These are phyloP conservation scores for Coemansia sp. DNA, from an alignment of 192 early-diverging fungal species.

Conservation along the genomic window DNA sequence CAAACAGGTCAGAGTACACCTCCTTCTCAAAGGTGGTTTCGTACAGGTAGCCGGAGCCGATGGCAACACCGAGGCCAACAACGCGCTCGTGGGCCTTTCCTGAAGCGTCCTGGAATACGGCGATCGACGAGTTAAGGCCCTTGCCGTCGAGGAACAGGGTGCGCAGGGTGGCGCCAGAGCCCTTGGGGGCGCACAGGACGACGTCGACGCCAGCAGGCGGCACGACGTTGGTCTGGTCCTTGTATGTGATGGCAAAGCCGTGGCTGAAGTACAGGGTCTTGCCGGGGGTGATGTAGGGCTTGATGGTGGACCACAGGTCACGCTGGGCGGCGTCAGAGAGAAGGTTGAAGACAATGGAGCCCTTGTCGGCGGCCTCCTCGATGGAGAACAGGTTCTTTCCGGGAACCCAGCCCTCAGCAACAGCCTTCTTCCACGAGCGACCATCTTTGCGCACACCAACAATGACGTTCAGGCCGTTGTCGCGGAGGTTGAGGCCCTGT, in stretches of 20 bases:
- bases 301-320: slow-evolving; percentile 84
- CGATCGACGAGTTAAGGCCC: slow-evolving; percentile 96
- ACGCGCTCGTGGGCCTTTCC: slow-evolving; percentile 94
- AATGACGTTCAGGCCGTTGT: slow-evolving; percentile 96
- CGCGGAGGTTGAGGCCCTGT: slow-evolving; percentile 90
- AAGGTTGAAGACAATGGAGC: slow-evolving; percentile 90
- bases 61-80: slow-evolving; percentile 86
- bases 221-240: slow-evolving; percentile 85
- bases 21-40: slow-evolving; percentile 97
- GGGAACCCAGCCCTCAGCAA: slow-evolving; percentile 93
- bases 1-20: slow-evolving; percentile 93
- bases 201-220: slow-evolving; percentile 94
- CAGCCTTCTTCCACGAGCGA: slow-evolving; percentile 86
- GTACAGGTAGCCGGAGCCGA: slow-evolving; percentile 96
- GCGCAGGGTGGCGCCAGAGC: slow-evolving; percentile 93
- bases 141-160: slow-evolving; percentile 94
- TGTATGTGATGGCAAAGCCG: slow-evolving; percentile 94
- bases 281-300: slow-evolving; percentile 87
- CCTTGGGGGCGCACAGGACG: slow-evolving; percentile 94
- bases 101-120: slow-evolving; percentile 90
- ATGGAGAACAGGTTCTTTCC: slow-evolving; percentile 95
- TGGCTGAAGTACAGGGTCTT: slow-evolving; percentile 99
- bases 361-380: slow-evolving; percentile 86
- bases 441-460: slow-evolving; percentile 88
- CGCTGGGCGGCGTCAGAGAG: slow-evolving; percentile 96